A percentile compares a stretch with the other conserved stretches of the same genome.
Conservation (phyloP, 2,329 filamentous ascomycete genomes). For the Rutstroemia sp. region DNA sequence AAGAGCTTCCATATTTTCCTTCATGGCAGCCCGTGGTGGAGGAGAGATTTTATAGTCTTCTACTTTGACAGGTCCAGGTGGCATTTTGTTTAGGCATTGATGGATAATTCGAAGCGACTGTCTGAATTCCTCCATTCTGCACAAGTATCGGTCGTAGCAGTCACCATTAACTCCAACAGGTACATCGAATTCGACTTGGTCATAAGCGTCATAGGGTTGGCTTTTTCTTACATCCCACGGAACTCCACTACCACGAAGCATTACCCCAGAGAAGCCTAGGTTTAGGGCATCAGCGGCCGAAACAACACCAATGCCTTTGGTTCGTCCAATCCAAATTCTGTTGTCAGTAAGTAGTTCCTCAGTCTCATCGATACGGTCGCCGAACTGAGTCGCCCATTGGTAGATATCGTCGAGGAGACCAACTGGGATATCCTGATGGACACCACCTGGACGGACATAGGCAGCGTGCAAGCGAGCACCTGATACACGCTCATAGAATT, state of each 20-base stretch:
- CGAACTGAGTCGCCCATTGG: constrained; percentile 98
- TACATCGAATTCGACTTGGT: constrained; percentile 95
- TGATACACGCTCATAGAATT: constrained; percentile 99
- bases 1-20: constrained; percentile 99
- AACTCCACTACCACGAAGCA: constrained; percentile 93
- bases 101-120: constrained; percentile 97
- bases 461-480: constrained; percentile 95
- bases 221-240: constrained; percentile 97
- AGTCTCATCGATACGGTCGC: constrained; percentile 96
- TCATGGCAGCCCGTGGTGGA: constrained; percentile 95
- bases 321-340: constrained; percentile 95
- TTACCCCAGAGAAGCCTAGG: constrained; percentile 93
- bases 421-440: constrained; percentile 88
- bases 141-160: constrained; percentile 98
- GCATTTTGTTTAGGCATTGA: constrained; percentile 99
- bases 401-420: constrained; percentile 98
- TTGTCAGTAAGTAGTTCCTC: constrained; percentile 99
- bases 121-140: constrained; percentile 99
- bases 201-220: constrained; percentile 95
- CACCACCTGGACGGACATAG: constrained; percentile 93
- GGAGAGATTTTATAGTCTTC: constrained; percentile 99
- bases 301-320: constrained; percentile 86
- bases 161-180: constrained; percentile 95
- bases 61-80: constrained; percentile 83
- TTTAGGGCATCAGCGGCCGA: constrained; percentile 91